Conservation (phyloP, 2,329 filamentous ascomycete species). For the Shiraia sp. region DNA sequence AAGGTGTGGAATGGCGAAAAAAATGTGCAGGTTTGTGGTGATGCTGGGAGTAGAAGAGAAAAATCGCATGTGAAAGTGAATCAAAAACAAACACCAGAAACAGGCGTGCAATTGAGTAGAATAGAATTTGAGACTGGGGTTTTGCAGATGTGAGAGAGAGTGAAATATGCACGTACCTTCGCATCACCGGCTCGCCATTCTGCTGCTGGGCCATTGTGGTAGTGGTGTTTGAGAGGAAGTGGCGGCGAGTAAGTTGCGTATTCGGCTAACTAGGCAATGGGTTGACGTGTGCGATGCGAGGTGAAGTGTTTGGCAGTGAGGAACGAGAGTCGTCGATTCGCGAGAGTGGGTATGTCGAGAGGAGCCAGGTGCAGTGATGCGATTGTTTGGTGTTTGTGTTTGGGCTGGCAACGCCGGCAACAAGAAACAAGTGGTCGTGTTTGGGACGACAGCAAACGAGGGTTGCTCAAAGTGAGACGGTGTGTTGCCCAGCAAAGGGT, state of each 20-base stretch:
- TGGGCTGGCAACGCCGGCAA: too few species aligned
- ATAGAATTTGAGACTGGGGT: slow-evolving; percentile 6
- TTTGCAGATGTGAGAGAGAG: slow-evolving; percentile 5
- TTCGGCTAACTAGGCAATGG: neutral
- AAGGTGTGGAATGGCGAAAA: neutral
- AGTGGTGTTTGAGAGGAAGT: slow-evolving; percentile 5
- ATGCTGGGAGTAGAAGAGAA: neutral
- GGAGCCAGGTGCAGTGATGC: too few species aligned
- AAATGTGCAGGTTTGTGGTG: neutral
- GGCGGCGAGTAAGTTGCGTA: too few species aligned
- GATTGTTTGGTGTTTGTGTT: too few species aligned
- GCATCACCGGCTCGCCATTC: slow-evolving; percentile 61
- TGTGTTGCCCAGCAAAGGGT: slow-evolving; percentile 3
- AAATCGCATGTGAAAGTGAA: slow-evolving; percentile 1
- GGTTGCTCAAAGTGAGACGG: slow-evolving; percentile 7
- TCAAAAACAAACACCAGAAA: neutral
- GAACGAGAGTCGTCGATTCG: too few species aligned
- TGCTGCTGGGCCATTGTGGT: slow-evolving; percentile 42
- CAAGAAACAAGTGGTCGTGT: too few species aligned
- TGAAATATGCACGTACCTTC: slow-evolving; percentile 59
- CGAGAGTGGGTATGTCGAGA: too few species aligned
- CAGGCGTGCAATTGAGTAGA: neutral
- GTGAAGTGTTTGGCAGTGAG: slow-evolving; percentile 5
- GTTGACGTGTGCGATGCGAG: slow-evolving; percentile 6
- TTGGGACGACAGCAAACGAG: slow-evolving; percentile 8